Evolutionary conservation across 2,329 filamentous ascomycete species (phyloP).

Genomic region (Fusarium sp.): DNA sequence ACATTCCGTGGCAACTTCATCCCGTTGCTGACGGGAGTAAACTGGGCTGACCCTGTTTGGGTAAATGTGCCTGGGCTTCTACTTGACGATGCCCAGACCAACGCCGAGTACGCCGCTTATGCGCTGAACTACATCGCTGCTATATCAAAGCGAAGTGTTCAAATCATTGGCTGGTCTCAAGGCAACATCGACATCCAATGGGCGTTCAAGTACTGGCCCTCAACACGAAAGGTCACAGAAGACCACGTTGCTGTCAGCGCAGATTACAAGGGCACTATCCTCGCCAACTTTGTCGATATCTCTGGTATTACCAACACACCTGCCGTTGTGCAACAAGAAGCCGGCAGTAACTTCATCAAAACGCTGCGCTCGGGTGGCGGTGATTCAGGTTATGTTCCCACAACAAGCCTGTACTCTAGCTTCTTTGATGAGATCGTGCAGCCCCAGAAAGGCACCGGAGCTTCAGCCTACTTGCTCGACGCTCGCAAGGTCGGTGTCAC

Average conservation of each 20-base stretch:
- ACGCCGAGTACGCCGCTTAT: conserved; percentile 17
- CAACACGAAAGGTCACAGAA: conserved; percentile 4
- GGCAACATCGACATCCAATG: conserved; percentile 19
- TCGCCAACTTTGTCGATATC: background rate
- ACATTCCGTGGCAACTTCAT: conserved; percentile 11
- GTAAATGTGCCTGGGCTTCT: conserved; percentile 3
- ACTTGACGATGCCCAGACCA: conserved; percentile 4
- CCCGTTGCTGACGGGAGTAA: conserved; percentile 5
- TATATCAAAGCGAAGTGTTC: background rate
- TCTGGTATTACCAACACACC: conserved; percentile 1
- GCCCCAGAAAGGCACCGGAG: conserved; percentile 2
- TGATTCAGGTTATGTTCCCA: conserved; percentile 15
- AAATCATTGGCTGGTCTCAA: conserved; percentile 18
- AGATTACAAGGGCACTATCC: conserved; percentile 13
- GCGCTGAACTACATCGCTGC: conserved; percentile 17
- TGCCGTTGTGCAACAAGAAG: conserved; percentile 15
- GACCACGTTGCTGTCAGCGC: conserved; percentile 22
- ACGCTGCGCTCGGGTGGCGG: conserved; percentile 10
- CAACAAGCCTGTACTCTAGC: conserved; percentile 21
- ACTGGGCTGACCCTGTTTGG: conserved; percentile 26
- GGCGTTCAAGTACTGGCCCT: conserved; percentile 31
- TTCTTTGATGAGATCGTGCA: conserved; percentile 16
- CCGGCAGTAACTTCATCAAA: conserved; percentile 5
- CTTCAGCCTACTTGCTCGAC: conserved; percentile 16
- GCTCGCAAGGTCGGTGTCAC: background rate